Evolutionary conservation across 306 rosid genomes (phyloP).

Genomic region (Fagus crenata): DNA sequence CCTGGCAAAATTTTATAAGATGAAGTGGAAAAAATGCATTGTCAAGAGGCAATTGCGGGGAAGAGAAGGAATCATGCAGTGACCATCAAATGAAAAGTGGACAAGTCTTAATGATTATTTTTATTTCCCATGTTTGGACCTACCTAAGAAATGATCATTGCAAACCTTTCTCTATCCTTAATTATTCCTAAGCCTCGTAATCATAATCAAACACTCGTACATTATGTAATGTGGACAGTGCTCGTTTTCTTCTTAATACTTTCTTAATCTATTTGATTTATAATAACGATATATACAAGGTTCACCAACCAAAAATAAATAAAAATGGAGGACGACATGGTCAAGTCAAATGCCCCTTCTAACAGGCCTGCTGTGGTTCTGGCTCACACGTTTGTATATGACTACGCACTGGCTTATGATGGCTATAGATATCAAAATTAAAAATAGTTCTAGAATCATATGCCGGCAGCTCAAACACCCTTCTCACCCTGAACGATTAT

Average conservation of each 20-base stretch:
- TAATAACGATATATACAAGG: neutral
- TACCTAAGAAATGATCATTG: neutral
- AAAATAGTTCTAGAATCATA: neutral
- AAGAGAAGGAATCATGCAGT: no score
- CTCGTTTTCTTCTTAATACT: no score
- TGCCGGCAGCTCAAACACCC: constrained; percentile 4
- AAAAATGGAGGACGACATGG: neutral
- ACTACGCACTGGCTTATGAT: neutral
- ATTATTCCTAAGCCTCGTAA: neutral
- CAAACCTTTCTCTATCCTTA: neutral
- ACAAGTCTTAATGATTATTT: no score
- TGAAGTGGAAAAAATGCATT: no score
- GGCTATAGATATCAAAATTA: no score
- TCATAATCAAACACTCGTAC: neutral
- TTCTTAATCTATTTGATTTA: neutral
- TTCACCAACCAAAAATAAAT: neutral
- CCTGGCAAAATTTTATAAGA: no score
- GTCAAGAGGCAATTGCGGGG: no score
- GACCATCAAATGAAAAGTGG: no score
- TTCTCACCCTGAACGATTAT: neutral
- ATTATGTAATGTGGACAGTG: no score
- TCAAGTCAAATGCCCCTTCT: constrained; percentile 10
- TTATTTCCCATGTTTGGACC: no score
- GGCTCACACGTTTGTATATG: constrained; percentile 22
- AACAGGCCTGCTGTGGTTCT: constrained; percentile 21